These are phyloP conservation scores for Wickerhamomyces kurtzmanii DNA, from an alignment of 805 yeast species.

Conservation along the genomic window DNA sequence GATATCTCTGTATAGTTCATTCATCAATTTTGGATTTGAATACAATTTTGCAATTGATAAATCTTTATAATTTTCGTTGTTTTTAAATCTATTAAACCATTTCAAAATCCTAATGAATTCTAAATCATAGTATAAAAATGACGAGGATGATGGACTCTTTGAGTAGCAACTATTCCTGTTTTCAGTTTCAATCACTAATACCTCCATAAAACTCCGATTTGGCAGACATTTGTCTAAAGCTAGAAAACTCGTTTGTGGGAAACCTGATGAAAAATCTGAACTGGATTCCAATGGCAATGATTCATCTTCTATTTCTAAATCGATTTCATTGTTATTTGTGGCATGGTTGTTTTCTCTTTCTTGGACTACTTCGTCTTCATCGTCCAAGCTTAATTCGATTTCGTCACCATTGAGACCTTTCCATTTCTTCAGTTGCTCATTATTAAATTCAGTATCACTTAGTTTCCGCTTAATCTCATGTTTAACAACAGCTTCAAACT, in stretches of 20 bases:
- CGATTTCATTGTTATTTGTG: constrained; percentile 11
- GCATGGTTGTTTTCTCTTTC: constrained; percentile 16
- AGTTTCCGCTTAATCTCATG: constrained; percentile 19
- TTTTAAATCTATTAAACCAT: constrained; percentile 9
- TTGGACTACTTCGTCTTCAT: constrained; percentile 5
- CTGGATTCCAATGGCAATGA: constrained; percentile 1
- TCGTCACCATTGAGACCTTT: constrained; percentile 17
- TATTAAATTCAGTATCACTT: constrained; percentile 3
- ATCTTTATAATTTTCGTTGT: constrained; percentile 5
- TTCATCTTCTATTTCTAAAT: constrained; percentile 4
- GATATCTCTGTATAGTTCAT: no score
- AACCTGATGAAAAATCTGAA: constrained; percentile 5
- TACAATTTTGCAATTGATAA: constrained; percentile 8
- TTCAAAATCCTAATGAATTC: constrained; percentile 11
- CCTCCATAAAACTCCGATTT: constrained; percentile 45
- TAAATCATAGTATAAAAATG: constrained; percentile 9
- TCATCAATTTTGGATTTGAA: no score
- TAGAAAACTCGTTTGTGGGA: constrained; percentile 38
- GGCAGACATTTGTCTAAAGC: constrained; percentile 85
- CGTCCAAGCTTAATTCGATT: constrained; percentile 18
- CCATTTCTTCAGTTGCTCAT: constrained; percentile 5
- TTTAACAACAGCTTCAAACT: constrained; percentile 46
- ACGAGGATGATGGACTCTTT: no score
- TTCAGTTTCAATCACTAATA: constrained; percentile 31
- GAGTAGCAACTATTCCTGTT: no score